Percentiles rank a stretch among this genome's conserved stretches.
phyloP scores from a whole-genome alignment of 108 stramenopile species.

The Conticribra weissflogii region DNA sequence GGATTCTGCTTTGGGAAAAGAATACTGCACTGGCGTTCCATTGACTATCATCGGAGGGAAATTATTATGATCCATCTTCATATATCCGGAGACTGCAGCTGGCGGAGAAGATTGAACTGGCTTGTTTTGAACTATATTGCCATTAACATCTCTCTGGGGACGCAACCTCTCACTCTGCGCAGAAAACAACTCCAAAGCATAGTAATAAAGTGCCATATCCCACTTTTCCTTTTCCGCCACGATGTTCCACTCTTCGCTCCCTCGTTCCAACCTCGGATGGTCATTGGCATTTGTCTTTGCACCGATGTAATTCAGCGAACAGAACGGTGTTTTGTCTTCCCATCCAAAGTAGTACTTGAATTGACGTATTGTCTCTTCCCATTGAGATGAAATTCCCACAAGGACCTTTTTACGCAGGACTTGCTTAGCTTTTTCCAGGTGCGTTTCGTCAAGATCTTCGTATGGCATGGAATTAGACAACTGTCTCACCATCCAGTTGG shows the following conservation, averaged over 20 bases:
- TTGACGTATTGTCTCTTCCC: conserved; percentile 44
- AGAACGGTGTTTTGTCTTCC: conserved; percentile 24
- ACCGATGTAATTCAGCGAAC: conserved; percentile 13
- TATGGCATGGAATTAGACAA: conserved; percentile 46
- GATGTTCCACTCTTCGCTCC: conserved; percentile 9
- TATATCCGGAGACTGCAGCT: no score
- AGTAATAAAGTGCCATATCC: conserved; percentile 34
- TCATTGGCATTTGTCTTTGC: conserved; percentile 16
- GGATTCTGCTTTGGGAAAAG: no score
- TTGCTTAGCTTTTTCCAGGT: conserved; percentile 33
- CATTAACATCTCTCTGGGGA: neutral
- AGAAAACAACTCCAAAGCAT: conserved; percentile 30
- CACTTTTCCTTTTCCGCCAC: conserved; percentile 28
- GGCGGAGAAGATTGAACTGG: no score
- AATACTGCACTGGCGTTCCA: no score
- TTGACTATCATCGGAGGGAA: no score
- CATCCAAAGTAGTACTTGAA: conserved; percentile 30
- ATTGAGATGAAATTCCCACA: conserved; percentile 37
- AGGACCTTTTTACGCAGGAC: conserved; percentile 26
- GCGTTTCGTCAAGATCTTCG: conserved; percentile 23
- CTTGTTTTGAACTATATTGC: no score
- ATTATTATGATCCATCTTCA: no score
- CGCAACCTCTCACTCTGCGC: conserved; percentile 24
- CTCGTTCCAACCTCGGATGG: conserved; percentile 20
- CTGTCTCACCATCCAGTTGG: conserved; percentile 42